Evolutionary conservation across 2,329 filamentous ascomycete genomes (phyloP).

Genomic region (Pseudopithomyces chartarum): DNA sequence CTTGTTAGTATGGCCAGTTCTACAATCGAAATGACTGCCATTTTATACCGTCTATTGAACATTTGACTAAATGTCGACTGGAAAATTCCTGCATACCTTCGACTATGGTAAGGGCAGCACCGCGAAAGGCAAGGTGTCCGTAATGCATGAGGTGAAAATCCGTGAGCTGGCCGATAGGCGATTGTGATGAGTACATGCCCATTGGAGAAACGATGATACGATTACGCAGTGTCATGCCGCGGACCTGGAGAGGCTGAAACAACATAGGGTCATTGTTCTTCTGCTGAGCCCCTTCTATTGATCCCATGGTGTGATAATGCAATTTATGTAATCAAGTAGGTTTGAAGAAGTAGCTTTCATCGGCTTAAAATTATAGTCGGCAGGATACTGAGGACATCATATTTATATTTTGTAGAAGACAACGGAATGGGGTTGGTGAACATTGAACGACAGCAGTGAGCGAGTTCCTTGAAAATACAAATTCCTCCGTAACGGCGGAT

Average conservation of each 20-base stretch:
- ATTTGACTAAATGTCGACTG: background rate
- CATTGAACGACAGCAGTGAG: too few species aligned
- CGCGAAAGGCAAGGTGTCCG: constrained; percentile 24
- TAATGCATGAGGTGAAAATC: constrained; percentile 25
- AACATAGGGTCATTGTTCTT: background rate
- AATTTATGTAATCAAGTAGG: too few species aligned
- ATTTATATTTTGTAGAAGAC: background rate
- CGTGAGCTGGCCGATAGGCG: constrained; percentile 24
- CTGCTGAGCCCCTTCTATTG: too few species aligned
- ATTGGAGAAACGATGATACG: constrained; percentile 27
- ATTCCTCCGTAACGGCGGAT: background rate
- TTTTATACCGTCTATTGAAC: too few species aligned
- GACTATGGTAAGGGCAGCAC: constrained; percentile 22
- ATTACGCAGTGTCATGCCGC: constrained; percentile 19
- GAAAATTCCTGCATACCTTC: constrained; percentile 6
- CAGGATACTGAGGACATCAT: background rate
- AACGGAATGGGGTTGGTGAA: background rate
- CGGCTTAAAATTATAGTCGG: too few species aligned
- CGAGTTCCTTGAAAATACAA: too few species aligned
- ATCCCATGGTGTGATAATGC: background rate
- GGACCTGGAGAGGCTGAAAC: constrained; percentile 24
- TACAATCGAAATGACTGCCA: too few species aligned
- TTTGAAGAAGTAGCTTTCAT: too few species aligned
- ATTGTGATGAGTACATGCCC: constrained; percentile 21
- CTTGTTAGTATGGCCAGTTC: background rate